Evolutionary conservation across 2,329 filamentous ascomycete species (phyloP), one percentile per base, ranked within the genome.

Genomic region (Mycosphaerella sp.): DNA sequence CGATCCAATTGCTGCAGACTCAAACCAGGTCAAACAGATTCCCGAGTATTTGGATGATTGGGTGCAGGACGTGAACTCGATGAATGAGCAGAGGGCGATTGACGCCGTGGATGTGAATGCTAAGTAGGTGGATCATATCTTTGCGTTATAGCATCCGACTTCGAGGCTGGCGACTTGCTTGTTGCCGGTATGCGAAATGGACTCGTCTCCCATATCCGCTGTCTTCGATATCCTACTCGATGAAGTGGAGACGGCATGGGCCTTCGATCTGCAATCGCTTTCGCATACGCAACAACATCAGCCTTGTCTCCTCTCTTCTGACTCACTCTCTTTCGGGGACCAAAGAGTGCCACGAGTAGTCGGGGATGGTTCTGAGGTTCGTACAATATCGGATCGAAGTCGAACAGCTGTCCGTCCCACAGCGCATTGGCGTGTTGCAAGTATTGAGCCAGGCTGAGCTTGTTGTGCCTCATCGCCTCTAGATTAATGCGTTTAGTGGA

Each of bases 41-140:
- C 86, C 87, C 7, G 73, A 68, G 54, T 82, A 89, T 69, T 70
- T 91, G 48, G 69, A 62, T 44, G 70, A 70, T 4, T 83, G 76
- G 66, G 70, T 79, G 42, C 69, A 73, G 44, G 69, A 70, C 48
- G 71, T 69, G 57, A 80, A 79, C 63, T 61, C 58, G 35, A 51
- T 63, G 55, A 65, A 62, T 47, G 66, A 68, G 62, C 64, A 67
- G 58, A 50, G 50, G 44, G 64, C 66, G 27, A 58, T 67, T 28
- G 63, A 68, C 54, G 64, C 65, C 34, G 53, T 66, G 39, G 64
- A 65, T 12, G 59, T 52, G 8, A 14, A 25, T 17, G 48, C 51
- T 13, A 43, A 50, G 28, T 47, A 48, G 44, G 18, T 42, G 36
- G 30, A 21, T 8, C 13, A 3, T 6, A 34, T 34, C 30, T 12